These are phyloP conservation scores for Tricholoma matsutake DNA, from an alignment of 768 basidiomycete species.

Conservation along the genomic window DNA sequence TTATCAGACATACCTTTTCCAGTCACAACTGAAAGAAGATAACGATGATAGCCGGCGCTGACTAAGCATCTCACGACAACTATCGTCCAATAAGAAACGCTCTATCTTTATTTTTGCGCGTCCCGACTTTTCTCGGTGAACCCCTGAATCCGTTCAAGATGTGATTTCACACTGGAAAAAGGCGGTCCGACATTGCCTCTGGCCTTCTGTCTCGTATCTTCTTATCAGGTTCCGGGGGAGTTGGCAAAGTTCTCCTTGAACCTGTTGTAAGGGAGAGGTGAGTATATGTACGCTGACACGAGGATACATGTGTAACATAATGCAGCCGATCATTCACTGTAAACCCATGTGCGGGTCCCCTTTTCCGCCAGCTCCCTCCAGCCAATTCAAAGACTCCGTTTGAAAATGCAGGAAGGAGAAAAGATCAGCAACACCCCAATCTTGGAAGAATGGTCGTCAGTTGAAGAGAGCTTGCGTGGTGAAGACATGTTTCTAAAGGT, in stretches of 20 bases:
- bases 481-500: background rate
- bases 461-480: background rate
- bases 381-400: too few species aligned
- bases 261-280: too few species aligned
- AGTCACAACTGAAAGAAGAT: background rate
- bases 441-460: too few species aligned
- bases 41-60: background rate
- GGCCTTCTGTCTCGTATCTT: too few species aligned
- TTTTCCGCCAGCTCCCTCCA: background rate
- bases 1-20: background rate
- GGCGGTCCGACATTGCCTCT: background rate
- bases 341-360: background rate
- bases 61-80: background rate
- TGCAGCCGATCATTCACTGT: background rate
- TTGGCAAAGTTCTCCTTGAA: too few species aligned
- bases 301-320: too few species aligned
- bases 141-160: background rate
- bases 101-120: background rate
- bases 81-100: constrained; percentile 2
- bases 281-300: too few species aligned
- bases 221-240: too few species aligned
- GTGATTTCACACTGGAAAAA: background rate
- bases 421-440: background rate
- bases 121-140: too few species aligned
- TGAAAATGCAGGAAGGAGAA: background rate